These are phyloP conservation scores for Eimeria maxima DNA, from an alignment of 169 alveolate species.

Conservation along the genomic window DNA sequence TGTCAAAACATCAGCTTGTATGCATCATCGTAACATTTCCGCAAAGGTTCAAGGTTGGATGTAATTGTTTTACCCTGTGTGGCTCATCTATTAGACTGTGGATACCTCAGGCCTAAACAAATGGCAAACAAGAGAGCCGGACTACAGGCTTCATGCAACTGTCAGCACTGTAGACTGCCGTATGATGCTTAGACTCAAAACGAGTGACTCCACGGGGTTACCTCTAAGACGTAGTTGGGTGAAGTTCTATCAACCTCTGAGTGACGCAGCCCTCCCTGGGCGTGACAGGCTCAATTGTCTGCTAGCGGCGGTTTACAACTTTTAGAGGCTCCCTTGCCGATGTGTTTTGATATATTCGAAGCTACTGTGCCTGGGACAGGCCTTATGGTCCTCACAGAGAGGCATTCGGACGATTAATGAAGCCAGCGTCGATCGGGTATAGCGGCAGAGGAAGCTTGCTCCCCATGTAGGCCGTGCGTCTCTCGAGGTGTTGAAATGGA, in stretches of 20 bases:
- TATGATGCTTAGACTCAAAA: too few relatives aligned
- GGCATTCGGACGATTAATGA: background rate
- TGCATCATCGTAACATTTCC: background rate
- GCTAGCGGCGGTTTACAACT: background rate
- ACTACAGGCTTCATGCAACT: background rate
- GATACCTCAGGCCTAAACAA: background rate
- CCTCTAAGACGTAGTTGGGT: too few relatives aligned
- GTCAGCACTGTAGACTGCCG: too few relatives aligned
- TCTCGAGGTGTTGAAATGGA: background rate
- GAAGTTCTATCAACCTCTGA: background rate
- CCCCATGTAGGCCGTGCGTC: background rate
- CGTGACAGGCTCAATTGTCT: background rate
- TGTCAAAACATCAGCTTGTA: background rate
- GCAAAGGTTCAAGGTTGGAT: background rate
- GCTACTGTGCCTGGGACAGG: background rate
- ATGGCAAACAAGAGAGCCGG: background rate
- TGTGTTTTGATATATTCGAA: background rate
- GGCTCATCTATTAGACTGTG: background rate
- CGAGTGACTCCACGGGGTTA: too few relatives aligned
- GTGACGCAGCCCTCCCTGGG: background rate
- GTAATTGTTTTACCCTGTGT: background rate
- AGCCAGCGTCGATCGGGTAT: background rate
- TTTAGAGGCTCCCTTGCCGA: background rate
- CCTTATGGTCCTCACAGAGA: background rate
- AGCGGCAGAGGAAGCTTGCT: background rate